Evolutionary conservation across 345 rosid species (phyloP).

Genomic region (Bruguiera gymnorhiza): DNA sequence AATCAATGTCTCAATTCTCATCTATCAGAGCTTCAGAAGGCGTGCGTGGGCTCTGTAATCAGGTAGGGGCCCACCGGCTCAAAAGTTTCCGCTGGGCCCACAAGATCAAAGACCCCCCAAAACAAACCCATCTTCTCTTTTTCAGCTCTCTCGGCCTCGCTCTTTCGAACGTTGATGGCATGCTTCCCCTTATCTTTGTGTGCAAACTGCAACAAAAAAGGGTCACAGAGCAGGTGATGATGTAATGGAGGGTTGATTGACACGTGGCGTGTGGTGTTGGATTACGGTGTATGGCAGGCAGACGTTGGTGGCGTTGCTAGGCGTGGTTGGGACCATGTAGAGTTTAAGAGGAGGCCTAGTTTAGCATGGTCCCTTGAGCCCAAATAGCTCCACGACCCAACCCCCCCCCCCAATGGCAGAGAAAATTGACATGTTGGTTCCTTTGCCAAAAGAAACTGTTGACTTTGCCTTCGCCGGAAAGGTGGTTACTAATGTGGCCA

Average conservation of each 20-base stretch:
- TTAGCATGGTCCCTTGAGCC: slow-evolving; percentile 12
- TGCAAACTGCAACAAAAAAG: background rate
- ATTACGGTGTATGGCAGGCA: background rate
- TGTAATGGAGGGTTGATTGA: slow-evolving; percentile 11
- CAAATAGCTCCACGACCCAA: background rate
- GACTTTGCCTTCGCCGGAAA: background rate
- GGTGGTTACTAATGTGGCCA: too few species aligned
- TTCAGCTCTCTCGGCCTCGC: background rate
- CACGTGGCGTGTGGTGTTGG: slow-evolving; percentile 15
- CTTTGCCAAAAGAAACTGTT: background rate
- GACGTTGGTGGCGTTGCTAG: background rate
- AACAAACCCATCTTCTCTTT: too few species aligned
- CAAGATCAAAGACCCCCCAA: slow-evolving; percentile 4
- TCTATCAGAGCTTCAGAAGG: slow-evolving; percentile 8
- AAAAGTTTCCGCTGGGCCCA: slow-evolving; percentile 13
- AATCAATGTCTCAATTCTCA: slow-evolving; percentile 10
- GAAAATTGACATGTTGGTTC: too few species aligned
- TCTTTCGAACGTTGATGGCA: background rate
- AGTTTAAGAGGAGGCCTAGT: background rate
- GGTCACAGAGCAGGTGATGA: slow-evolving; percentile 9
- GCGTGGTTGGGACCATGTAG: slow-evolving; percentile 6
- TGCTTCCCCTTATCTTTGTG: slow-evolving; percentile 10
- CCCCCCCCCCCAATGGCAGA: too few species aligned
- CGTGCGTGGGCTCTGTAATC: slow-evolving; percentile 18
- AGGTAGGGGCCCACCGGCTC: slow-evolving; percentile 20